Base-by-base conservation (phyloP, 139 green algal species). In the Tetraselmis striata region DNA sequence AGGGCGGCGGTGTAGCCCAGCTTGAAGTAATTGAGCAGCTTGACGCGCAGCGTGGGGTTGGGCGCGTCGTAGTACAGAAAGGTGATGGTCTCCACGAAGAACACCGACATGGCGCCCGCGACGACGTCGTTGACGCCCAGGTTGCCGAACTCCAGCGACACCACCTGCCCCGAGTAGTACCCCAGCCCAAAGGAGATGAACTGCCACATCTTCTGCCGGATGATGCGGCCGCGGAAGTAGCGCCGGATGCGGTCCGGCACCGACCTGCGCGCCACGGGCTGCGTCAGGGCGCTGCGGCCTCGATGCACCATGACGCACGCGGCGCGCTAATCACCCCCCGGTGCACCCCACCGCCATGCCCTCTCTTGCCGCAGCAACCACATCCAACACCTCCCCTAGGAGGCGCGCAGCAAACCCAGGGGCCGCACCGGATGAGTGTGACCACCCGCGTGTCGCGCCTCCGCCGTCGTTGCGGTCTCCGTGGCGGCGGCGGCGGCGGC, bases 61-160 rank as follows among this genome's bases (percentile, higher is more conserved):
- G 29, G 22, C 1, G 84, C 79, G 0, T 75, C 67, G 32, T 91
- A 91, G 79, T 89, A 93, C 1, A 78, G 24, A 25, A 75, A 59
- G 23, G 82, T 90, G 23, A 90, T 76, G 24, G 82, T 76, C 84
- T 94, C 89, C 28, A 84, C 89, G 75, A 94, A 93, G 1, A 83
- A 27, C 18, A 94, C 77, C 0, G 85, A 90, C 0, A 93, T 32
- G n/a, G 87, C 86, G 5, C 87, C 91, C 1, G 90, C 91, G 29
- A 95, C 85, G 22, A 95, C 86, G 79, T 95, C 91, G 79, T 95
- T 95, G 31, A 95, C 85, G 0, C 90, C 85, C 31, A 95, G 84
- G 11, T 88, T 88, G 32, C 91, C 91, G 83, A 95, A 95, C 0
- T 85, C 88, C 28, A 95, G 83, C 28, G 87, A 88, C 18, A 91